These are phyloP conservation scores for Meyerozyma elateridarum DNA, from an alignment of 1,139 yeast genomes.

Conservation along the genomic window DNA sequence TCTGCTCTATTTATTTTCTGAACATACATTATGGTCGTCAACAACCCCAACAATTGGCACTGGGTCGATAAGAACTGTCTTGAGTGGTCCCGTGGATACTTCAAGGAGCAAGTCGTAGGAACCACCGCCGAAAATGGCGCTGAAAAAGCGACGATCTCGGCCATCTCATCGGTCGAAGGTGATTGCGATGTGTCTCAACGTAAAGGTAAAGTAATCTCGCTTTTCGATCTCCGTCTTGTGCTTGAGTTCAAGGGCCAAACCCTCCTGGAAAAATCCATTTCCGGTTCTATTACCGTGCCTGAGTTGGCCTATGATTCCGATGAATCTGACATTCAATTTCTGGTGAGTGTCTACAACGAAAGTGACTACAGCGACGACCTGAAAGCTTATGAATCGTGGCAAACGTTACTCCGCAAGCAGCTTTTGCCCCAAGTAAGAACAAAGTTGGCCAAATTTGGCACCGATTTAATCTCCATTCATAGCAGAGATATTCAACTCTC, in stretches of 20 bases:
- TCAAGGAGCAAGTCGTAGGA: conserved; percentile 54
- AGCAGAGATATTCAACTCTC: conserved; percentile 82
- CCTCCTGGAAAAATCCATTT: conserved; percentile 25
- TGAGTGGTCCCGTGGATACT: conserved; percentile 81
- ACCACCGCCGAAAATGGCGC: conserved; percentile 33
- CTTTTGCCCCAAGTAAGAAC: conserved; percentile 68
- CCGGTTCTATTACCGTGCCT: conserved; percentile 77
- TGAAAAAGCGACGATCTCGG: conserved; percentile 40
- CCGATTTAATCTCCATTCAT: conserved; percentile 67
- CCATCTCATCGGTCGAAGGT: conserved; percentile 76
- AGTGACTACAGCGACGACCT: conserved; percentile 41
- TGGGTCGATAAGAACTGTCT: conserved; percentile 99
- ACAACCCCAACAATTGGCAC: conserved; percentile 67
- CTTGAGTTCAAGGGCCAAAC: conserved; percentile 52
- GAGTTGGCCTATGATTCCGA: conserved; percentile 95
- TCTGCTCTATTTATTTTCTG: no score
- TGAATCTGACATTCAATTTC: conserved; percentile 78
- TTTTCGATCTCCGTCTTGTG: conserved; percentile 74
- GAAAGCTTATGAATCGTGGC: conserved; percentile 36
- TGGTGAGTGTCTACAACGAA: conserved; percentile 63
- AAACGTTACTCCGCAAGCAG: conserved; percentile 49
- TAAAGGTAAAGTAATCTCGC: conserved; percentile 90
- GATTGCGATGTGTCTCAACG: conserved; percentile 96
- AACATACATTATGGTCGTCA: conserved; percentile 35
- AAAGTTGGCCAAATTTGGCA: conserved; percentile 61